Conservation (phyloP, 768 basidiomycete species). For the Russula vinacea region DNA sequence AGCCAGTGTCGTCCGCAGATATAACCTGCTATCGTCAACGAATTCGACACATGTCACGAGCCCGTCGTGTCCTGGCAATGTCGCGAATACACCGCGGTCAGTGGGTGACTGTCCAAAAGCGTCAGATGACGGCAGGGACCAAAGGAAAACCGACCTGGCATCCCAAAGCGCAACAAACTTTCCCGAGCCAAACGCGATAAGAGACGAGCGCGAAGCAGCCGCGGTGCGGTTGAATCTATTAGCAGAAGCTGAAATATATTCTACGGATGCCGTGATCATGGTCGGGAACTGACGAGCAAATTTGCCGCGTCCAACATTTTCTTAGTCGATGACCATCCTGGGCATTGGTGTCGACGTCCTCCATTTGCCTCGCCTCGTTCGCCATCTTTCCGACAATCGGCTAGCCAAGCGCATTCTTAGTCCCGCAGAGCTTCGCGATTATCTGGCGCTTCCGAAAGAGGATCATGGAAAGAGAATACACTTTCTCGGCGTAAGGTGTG, state of each 20-base stretch:
- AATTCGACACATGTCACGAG: constrained; percentile 78
- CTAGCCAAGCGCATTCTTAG: constrained; percentile 67
- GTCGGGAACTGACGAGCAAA: constrained; percentile 2
- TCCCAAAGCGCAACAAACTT: constrained; percentile 61
- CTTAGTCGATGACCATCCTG: constrained; percentile 51
- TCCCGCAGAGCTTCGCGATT: constrained; percentile 40
- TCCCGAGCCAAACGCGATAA: constrained; percentile 58
- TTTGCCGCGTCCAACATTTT: not conserved
- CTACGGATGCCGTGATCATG: constrained; percentile 29
- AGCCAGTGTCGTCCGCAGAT: constrained; percentile 76
- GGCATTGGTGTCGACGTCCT: constrained; percentile 78
- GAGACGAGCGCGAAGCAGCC: constrained; percentile 34
- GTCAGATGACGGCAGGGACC: constrained; percentile 13
- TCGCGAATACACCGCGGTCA: constrained; percentile 58
- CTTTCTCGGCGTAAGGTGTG: constrained; percentile 75
- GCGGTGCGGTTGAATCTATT: constrained; percentile 48
- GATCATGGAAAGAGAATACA: constrained; percentile 35
- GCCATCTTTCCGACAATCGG: constrained; percentile 48
- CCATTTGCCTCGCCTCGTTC: constrained; percentile 59
- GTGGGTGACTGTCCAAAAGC: constrained; percentile 20
- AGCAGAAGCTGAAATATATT: constrained; percentile 48
- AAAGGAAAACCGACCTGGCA: constrained; percentile 42
- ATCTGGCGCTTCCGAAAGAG: constrained; percentile 39
- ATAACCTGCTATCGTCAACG: constrained; percentile 47
- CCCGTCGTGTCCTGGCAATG: constrained; percentile 72